phyloP scores from a whole-genome alignment of 2,329 filamentous ascomycete genomes.

The Aspergillus candidus region DNA sequence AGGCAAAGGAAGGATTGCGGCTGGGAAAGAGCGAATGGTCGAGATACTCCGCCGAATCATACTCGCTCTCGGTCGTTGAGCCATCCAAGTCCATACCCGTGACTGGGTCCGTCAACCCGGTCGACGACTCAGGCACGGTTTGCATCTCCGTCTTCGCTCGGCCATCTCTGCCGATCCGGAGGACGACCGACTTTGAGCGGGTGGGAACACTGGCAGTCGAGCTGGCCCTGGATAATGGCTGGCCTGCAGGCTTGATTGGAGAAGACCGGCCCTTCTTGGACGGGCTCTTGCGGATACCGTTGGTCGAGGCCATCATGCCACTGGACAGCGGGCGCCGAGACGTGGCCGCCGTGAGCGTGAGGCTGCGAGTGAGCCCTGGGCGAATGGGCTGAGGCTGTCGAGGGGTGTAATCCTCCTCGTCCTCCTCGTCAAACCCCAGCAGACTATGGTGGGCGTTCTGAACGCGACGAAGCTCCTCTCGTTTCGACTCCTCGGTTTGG shows the following conservation, averaged over 20 bases:
- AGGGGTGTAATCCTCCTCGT: conserved; percentile 33
- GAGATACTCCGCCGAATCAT: conserved; percentile 36
- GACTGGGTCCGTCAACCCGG: conserved; percentile 30
- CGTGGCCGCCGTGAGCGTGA: conserved; percentile 35
- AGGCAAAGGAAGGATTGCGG: conserved; percentile 35
- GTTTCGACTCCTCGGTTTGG: conserved; percentile 44
- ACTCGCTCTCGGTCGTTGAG: conserved; percentile 39
- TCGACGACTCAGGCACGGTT: conserved; percentile 27
- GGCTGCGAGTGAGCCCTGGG: conserved; percentile 30
- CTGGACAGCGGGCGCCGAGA: conserved; percentile 25
- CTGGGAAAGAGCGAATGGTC: conserved; percentile 34
- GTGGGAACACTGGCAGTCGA: conserved; percentile 26
- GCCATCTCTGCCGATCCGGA: conserved; percentile 45
- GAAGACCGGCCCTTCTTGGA: conserved; percentile 38
- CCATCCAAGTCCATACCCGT: conserved; percentile 38
- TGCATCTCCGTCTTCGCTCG: conserved; percentile 44
- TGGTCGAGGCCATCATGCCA: conserved; percentile 29
- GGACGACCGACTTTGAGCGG: conserved; percentile 38
- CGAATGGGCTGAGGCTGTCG: conserved; percentile 26
- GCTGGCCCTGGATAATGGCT: conserved; percentile 27
- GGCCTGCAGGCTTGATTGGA: conserved; percentile 33
- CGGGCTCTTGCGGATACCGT: conserved; percentile 36
- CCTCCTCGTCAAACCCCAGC: conserved; percentile 26
- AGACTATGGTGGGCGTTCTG: conserved; percentile 25
- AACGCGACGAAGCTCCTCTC: conserved; percentile 35